Evolutionary conservation across 2,329 filamentous ascomycete genomes (phyloP), one percentile per base, ranked within the genome.

Genomic region (Mycosphaerelloides madeirae): DNA sequence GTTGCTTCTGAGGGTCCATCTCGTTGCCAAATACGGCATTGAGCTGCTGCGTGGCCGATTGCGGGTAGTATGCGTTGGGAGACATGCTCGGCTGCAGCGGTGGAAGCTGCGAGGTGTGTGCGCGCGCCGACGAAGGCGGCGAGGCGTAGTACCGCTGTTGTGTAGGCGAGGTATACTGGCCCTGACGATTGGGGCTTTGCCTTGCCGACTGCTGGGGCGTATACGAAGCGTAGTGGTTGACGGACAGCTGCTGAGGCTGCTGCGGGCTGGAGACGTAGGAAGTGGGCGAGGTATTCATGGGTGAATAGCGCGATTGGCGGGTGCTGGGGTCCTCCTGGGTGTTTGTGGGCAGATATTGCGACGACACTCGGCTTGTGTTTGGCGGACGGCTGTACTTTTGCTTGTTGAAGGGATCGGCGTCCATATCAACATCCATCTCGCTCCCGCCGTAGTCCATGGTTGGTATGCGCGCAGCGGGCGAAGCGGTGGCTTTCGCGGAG

Each of bases 251-350:
- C 35, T 54, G 53, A 45, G 68, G 76, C 59, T 60, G 63, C 62
- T 72, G 80, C 50, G 74, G 79, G 65, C 73, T 85, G 70, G 60
- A 56, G 37, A 71, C 76, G 63, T 80, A 78, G 44, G 86, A 84
- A 28, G 84, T 81, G 31, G 89, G 87, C 49, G 89, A 88, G 49
- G 94, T 73, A 65, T 95, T 91, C 90, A 96, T 96, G 53, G 91
- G 93, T 36, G 91, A 97, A 70, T 97, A 97, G 63, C 90, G 82
- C 66, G 94, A 87, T 48, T 89, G 87, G 39, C 87, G 77, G 33
- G 88, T 93, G 47, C 86, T 82, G 61, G 91, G 83, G 22, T 58
- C 57, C 14, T 59, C 52, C 36, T 52, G 53, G 34, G 49, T 15
- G 31, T 62, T 54, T 9, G 57, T 43, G 38, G 62, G 59, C 54